Evolutionary conservation across 169 alveolate genomes (phyloP), one percentile per base, ranked within the genome.

Genomic region (Besnoitia besnoiti): DNA sequence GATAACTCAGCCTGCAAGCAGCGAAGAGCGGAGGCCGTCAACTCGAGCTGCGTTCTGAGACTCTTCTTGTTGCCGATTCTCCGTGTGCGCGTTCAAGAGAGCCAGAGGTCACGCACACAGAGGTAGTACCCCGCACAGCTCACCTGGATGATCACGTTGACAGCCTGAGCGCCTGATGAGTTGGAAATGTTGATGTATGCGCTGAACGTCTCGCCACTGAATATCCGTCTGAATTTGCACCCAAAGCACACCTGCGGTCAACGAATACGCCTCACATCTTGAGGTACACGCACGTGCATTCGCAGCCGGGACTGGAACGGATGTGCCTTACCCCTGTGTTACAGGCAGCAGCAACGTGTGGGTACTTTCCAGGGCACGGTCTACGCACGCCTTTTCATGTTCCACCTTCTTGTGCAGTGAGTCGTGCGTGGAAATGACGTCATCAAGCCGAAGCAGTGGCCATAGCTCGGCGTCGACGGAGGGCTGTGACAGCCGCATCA

Each of bases 401-500:
- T 46, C 40, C 50, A 44, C 46, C 24, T 40, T 62, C 47, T 67
- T 84, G 44, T 42, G 24, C 24, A 47, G 1, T 24, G 91, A 55
- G 30, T 46, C 35, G 39, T 91, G 91, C 5, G 59, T 89, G 39
- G 62, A 79, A 5, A 49, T 55, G 37, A 62, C 40, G 10, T 84
- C 94, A 37, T 85, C 46, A 40, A 84, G 44, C 30, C 91, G 35
- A 33, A 91, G 62, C 79, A 91, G 44, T 24, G 91, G 91, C 94
- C 94, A 91, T 19, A 79, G 88, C 49, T 91, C 55, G 35, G 94
- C 61, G 30, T 84, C 79, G 87, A 89, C 42, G 27, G 91, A 84
- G 40, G 94, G 94, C 91, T 91, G 91, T 50, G 94, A 84, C 55
- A 91, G 91, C 91, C 94, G 90, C 94, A 91, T 91, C 59, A 91